Evolutionary conservation across 2,329 filamentous ascomycete species (phyloP).

Genomic region (Hypoxylon rubiginosum): DNA sequence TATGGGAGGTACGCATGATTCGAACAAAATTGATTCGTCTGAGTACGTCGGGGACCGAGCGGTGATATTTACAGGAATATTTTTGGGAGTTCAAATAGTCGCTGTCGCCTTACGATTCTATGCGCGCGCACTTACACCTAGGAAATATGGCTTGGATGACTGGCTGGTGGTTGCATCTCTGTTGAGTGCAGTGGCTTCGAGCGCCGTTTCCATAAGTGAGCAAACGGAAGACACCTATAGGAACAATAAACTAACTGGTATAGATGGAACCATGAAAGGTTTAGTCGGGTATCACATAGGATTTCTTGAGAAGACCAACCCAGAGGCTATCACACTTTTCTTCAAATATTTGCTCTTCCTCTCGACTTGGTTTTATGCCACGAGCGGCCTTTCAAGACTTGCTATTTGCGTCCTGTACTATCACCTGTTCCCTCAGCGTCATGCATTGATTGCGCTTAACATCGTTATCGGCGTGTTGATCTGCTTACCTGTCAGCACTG

Average conservation of each 20-base stretch:
- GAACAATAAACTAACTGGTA: not conserved
- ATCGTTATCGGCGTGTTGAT: constrained; percentile 25
- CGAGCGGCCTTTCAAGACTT: constrained; percentile 36
- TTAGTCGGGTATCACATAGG: constrained; percentile 32
- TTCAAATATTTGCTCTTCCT: constrained; percentile 42
- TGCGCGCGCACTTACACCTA: constrained; percentile 27
- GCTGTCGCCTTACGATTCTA: constrained; percentile 37
- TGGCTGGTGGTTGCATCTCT: constrained; percentile 33
- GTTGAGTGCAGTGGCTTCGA: constrained; percentile 23
- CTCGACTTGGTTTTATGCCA: constrained; percentile 40
- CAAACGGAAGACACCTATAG: not conserved
- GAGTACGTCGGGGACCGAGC: constrained; percentile 33
- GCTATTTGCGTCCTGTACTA: constrained; percentile 41
- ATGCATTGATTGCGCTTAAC: constrained; percentile 23
- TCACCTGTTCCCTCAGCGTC: constrained; percentile 37
- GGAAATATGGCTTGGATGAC: constrained; percentile 30
- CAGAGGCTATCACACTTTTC: constrained; percentile 25
- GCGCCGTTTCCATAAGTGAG: constrained; percentile 34
- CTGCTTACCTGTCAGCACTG: constrained; percentile 9
- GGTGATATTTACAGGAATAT: constrained; percentile 29
- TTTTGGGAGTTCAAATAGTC: constrained; percentile 27
- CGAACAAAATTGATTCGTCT: not conserved
- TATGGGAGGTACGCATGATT: not conserved
- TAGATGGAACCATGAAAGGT: constrained; percentile 28
- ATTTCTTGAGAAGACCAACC: constrained; percentile 31